These are phyloP conservation scores for Wickerhamomyces alni DNA, from an alignment of 805 yeast species.

Conservation along the genomic window DNA sequence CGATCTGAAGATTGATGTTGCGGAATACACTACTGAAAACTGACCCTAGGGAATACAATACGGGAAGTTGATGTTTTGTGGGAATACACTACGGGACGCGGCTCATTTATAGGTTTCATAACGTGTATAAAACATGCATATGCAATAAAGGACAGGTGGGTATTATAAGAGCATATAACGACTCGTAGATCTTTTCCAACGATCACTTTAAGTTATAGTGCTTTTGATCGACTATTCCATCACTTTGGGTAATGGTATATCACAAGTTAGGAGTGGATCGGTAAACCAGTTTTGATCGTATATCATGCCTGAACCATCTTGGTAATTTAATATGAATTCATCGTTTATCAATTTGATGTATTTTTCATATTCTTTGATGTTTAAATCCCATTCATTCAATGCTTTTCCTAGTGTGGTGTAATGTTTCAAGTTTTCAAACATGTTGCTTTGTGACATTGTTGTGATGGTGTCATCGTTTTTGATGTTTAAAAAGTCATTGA, in stretches of 20 bases:
- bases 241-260: conserved; percentile 9
- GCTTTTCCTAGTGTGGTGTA: conserved; percentile 36
- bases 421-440: conserved; percentile 15
- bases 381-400: conserved; percentile 44
- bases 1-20: conserved; percentile 2
- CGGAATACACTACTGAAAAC: no score
- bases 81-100: no score
- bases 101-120: no score
- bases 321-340: not conserved
- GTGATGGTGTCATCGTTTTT: no score
- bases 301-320: not conserved
- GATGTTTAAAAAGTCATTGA: no score
- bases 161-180: not conserved
- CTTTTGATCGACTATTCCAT: no score
- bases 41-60: no score
- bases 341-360: conserved; percentile 2
- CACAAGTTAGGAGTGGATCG: conserved; percentile 13
- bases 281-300: conserved; percentile 3
- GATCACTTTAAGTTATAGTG: no score
- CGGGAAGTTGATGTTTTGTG: no score
- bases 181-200: no score
- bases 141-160: not conserved
- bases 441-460: no score
- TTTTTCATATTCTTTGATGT: conserved; percentile 26
- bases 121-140: not conserved